These are phyloP conservation scores for Bruguiera parviflora DNA, from an alignment of 345 rosid species.

Conservation along the genomic window DNA sequence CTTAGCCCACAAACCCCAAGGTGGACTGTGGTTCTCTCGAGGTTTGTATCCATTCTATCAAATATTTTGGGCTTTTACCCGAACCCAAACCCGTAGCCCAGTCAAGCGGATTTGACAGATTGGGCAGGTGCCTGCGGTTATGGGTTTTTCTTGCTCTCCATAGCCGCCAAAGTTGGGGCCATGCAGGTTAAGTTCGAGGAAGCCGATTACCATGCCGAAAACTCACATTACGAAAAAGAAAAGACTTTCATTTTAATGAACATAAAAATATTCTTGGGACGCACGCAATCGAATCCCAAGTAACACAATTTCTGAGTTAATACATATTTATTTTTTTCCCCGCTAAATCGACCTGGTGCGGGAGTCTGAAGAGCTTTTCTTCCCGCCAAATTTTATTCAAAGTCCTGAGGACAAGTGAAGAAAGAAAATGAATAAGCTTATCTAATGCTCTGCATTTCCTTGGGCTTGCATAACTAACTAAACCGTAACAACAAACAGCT, in stretches of 20 bases:
- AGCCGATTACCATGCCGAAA: too few relatives aligned
- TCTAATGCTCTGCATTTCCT: conserved; percentile 17
- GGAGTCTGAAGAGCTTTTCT: background rate
- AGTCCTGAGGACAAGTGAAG: background rate
- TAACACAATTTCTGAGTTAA: background rate
- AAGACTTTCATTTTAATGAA: too few relatives aligned
- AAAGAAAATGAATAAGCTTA: conserved; percentile 2
- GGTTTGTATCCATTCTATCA: too few relatives aligned
- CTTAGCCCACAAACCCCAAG: too few relatives aligned
- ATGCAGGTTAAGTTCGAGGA: too few relatives aligned
- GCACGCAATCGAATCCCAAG: background rate
- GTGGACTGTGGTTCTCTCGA: conserved; percentile 44
- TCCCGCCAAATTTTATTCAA: conserved; percentile 17
- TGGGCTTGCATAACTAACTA: conserved; percentile 5
- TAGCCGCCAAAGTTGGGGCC: too few relatives aligned
- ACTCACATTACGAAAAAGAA: too few relatives aligned
- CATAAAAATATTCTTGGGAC: background rate
- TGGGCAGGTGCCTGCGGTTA: too few relatives aligned
- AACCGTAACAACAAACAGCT: background rate
- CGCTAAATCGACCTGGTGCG: background rate
- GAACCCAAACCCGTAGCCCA: too few relatives aligned
- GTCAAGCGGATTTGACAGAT: too few relatives aligned
- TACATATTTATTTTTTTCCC: background rate
- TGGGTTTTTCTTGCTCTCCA: too few relatives aligned
- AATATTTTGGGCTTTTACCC: too few relatives aligned